These are phyloP conservation scores for Aegilops tauschii DNA, from an alignment of 176 grass and related monocot species.

Conservation along the genomic window DNA sequence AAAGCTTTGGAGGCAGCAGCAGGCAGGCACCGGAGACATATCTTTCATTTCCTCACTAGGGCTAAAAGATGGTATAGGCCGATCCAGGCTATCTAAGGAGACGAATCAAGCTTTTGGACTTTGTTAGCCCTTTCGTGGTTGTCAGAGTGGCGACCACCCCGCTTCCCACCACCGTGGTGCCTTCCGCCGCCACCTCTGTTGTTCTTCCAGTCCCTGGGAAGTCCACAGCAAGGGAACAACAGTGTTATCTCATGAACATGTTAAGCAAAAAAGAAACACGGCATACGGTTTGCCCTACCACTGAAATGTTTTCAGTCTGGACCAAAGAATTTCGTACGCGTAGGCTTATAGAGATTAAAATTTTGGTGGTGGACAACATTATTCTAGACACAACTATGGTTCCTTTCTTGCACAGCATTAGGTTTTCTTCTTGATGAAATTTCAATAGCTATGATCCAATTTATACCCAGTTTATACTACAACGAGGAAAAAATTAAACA, in stretches of 20 bases:
- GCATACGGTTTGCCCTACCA: background rate
- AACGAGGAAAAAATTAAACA: background rate
- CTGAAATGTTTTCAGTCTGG: background rate
- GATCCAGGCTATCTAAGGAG: constrained; percentile 15
- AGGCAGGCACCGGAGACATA: background rate
- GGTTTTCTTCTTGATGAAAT: background rate
- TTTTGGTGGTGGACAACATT: background rate
- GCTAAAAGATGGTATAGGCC: background rate
- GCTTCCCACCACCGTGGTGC: constrained; percentile 49
- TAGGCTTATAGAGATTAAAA: background rate
- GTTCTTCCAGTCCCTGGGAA: constrained; percentile 48
- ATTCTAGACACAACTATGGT: background rate
- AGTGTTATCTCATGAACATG: constrained; percentile 11
- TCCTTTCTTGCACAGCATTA: background rate
- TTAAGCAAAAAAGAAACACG: background rate
- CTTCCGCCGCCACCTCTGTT: constrained; percentile 51
- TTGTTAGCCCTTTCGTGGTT: constrained; percentile 39
- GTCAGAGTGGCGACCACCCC: constrained; percentile 37
- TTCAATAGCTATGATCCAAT: background rate
- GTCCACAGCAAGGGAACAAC: background rate
- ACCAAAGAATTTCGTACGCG: background rate
- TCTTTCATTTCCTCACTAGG: background rate
- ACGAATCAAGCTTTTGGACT: constrained; percentile 43
- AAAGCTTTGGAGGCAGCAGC: background rate
- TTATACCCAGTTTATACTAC: background rate